Base-by-base conservation (phyloP, 208 protist genomes). In the Leishmania major region DNA sequence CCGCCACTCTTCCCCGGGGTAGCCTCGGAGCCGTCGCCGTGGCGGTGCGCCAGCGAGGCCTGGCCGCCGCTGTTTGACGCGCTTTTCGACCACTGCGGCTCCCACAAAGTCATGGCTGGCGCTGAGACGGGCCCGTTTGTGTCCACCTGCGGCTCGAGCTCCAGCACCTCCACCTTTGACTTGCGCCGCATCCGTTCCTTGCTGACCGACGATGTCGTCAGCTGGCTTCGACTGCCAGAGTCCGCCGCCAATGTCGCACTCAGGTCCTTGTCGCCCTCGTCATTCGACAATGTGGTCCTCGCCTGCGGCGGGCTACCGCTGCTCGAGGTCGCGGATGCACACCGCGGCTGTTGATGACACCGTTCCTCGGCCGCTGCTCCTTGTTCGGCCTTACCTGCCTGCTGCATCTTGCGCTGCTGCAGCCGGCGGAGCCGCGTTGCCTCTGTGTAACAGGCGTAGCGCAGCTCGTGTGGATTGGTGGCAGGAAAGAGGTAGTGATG, bases 401-500 rank as follows among this genome's bases (percentile, higher is more conserved):
- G 81, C 79, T 82, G 75, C 35, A 37, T 40, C 57, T 35, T 47
- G 64, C 53, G 62, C 45, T 75, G 70, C 75, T 80, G 74, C 67
- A 83, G 66, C 10, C 78, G 81, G 53, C 78, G 66, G 51, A 82
- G 69, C 19, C 83, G 80, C 10, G 71, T 75, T 45, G 88, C 75
- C 62, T 88, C 76, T 2, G 35, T 70, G 75, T 79, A 86, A 37
- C 79, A 74, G 1, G 57, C 60, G 82, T 94, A 94, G 82, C 87
- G 88, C 19, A 94, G 87, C 60, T 89, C 85, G 80, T 92, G 86
- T 25, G 88, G 90, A 76, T 94, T 94, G 22, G 88, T 86, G n/a
- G 79, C 77, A 60, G 90, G 80, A 66, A 92, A 91, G 75, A 85
- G 64, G 62, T 82, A 86, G 64, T 81, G 67, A 35, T 31, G 49